phyloP scores from a whole-genome alignment of 2,329 filamentous ascomycete species.

The Penicillium fuscoglaucum region DNA sequence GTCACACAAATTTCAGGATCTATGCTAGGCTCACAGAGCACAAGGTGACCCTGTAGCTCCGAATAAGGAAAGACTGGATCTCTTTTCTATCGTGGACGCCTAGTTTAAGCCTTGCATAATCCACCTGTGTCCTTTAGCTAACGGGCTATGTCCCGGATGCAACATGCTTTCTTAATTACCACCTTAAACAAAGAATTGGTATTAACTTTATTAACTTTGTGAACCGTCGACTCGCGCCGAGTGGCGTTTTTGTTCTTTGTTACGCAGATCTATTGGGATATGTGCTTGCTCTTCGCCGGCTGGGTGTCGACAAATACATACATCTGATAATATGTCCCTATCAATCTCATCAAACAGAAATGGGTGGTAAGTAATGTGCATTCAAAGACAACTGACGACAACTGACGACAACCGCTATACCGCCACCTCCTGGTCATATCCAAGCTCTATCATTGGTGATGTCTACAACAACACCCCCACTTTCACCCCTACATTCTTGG shows the following conservation, averaged over 20 bases:
- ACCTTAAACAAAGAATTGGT: background rate
- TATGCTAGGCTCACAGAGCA: conserved; percentile 1
- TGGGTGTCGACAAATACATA: background rate
- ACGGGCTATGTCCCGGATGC: conserved; percentile 6
- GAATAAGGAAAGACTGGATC: conserved; percentile 1
- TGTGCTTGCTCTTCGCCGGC: background rate
- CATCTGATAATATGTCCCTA: background rate
- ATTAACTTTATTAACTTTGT: background rate
- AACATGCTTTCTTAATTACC: conserved; percentile 10
- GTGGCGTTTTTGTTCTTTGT: background rate
- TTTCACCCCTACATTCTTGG: conserved; percentile 7
- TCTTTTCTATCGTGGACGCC: background rate
- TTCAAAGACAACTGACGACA: background rate
- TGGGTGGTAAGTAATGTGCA: background rate
- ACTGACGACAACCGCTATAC: background rate
- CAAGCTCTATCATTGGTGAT: background rate
- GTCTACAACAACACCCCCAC: background rate
- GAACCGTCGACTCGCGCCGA: background rate
- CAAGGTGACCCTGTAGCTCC: conserved; percentile 19
- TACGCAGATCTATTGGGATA: background rate
- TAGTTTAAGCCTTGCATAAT: conserved; percentile 5
- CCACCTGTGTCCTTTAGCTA: background rate
- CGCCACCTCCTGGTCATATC: background rate
- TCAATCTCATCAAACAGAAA: background rate
- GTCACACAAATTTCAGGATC: conserved; percentile 18